phyloP scores from a whole-genome alignment of 345 rosid genomes.

The rapeseed (Brassica napus) region DNA sequence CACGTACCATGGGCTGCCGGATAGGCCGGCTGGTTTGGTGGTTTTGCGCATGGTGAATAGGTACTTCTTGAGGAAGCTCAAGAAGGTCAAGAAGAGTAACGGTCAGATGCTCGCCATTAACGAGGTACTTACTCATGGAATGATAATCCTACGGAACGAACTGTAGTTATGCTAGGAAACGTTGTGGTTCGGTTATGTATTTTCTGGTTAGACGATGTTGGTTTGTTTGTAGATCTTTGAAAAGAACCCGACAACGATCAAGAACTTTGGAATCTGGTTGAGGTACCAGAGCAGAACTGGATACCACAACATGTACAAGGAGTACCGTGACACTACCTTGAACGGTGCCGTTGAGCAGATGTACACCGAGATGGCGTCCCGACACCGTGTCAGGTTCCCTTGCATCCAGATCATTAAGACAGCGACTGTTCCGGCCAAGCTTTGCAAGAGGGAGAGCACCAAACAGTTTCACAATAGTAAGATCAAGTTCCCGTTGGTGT shows the following conservation, averaged over 20 bases:
- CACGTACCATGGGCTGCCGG: slow-evolving; percentile 50
- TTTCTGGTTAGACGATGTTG: background rate
- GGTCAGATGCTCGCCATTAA: slow-evolving; percentile 61
- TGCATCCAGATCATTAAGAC: slow-evolving; percentile 74
- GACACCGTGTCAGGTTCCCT: slow-evolving; percentile 65
- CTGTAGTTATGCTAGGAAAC: background rate
- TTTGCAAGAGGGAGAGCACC: slow-evolving; percentile 71
- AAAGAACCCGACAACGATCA: slow-evolving; percentile 62
- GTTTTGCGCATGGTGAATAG: slow-evolving; percentile 44
- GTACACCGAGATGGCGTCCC: slow-evolving; percentile 74
- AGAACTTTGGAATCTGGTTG: slow-evolving; percentile 67
- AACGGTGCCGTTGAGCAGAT: slow-evolving; percentile 72
- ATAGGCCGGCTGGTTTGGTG: slow-evolving; percentile 43
- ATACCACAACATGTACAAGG: slow-evolving; percentile 77
- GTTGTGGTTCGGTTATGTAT: background rate
- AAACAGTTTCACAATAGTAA: slow-evolving; percentile 69
- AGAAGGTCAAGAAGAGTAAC: slow-evolving; percentile 62
- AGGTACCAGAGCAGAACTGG: slow-evolving; percentile 66
- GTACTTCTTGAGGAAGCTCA: slow-evolving; percentile 58
- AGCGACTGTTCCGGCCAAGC: slow-evolving; percentile 58
- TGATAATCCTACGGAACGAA: background rate
- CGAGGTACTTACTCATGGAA: slow-evolving; percentile 37
- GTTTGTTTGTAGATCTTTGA: slow-evolving; percentile 49
- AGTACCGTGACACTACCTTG: slow-evolving; percentile 57
- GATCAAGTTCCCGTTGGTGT: slow-evolving; percentile 67